These are phyloP conservation scores for Gyrodon lividus DNA, from an alignment of 768 basidiomycete species.

Conservation along the genomic window DNA sequence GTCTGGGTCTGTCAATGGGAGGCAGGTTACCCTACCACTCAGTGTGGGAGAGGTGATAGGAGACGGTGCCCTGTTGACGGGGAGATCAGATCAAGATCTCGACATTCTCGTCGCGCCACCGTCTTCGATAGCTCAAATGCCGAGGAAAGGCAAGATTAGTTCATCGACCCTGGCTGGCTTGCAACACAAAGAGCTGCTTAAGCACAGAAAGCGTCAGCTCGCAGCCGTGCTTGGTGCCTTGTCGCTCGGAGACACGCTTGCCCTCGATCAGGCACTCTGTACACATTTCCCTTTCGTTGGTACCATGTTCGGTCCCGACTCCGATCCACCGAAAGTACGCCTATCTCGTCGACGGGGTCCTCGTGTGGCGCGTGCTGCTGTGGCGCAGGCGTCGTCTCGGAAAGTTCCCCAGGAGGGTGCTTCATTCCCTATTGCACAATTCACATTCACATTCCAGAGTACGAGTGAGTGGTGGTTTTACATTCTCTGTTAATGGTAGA, in stretches of 20 bases:
- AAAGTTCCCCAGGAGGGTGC: conserved; percentile 24
- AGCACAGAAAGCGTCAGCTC: conserved; percentile 66
- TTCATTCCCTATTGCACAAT: conserved; percentile 52
- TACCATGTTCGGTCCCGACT: conserved; percentile 36
- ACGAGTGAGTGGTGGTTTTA: conserved; percentile 61
- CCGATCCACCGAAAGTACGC: conserved; percentile 40
- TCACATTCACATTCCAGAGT: conserved; percentile 61
- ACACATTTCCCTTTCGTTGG: conserved; percentile 34
- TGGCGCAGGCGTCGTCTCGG: conserved; percentile 14
- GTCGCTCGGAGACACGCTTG: conserved; percentile 66
- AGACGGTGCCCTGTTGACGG: conserved; percentile 27
- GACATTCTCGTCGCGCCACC: conserved; percentile 19
- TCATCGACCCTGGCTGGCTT: conserved; percentile 65
- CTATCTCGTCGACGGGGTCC: conserved; percentile 55
- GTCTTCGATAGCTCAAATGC: conserved; percentile 18
- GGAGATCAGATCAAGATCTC: conserved; percentile 24
- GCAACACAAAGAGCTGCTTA: conserved; percentile 74
- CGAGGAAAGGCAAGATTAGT: conserved; percentile 47
- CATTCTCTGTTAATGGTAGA: conserved; percentile 19
- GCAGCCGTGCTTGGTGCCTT: conserved; percentile 66
- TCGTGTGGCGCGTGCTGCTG: conserved; percentile 48
- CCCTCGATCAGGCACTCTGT: conserved; percentile 76
- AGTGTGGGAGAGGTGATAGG: conserved; percentile 43
- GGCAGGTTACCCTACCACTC: conserved; percentile 41
- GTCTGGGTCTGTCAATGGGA: conserved; percentile 40